Conservation (phyloP, 768 basidiomycete species). For the Tricholoma bakamatsutake region DNA sequence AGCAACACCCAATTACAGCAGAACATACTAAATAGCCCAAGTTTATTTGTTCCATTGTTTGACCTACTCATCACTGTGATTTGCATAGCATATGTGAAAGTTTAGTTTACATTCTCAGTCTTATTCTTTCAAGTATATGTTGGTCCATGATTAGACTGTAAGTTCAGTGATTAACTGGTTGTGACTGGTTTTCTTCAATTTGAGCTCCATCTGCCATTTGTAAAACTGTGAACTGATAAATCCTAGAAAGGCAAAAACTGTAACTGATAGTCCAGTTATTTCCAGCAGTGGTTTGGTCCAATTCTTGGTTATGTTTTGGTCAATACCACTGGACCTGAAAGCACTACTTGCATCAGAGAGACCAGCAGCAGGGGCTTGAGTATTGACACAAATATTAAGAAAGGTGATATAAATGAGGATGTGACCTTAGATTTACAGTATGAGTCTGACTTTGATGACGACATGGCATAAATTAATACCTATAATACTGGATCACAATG, state of each 20-base stretch:
- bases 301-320: neutral
- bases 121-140: neutral
- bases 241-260: neutral
- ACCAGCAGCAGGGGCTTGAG: no score
- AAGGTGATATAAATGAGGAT: no score
- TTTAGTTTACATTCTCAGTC: neutral
- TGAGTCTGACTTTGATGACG: no score
- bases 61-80: neutral
- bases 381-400: no score
- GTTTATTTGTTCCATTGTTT: neutral
- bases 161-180: neutral
- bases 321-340: conserved; percentile 1
- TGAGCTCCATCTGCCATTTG: neutral
- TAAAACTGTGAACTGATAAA: neutral
- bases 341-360: neutral
- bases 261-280: neutral
- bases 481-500: no score
- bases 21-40: neutral
- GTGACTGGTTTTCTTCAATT: neutral
- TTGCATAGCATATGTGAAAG: no score
- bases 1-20: neutral
- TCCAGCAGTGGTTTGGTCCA: neutral
- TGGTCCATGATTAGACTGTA: neutral
- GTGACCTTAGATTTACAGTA: no score
- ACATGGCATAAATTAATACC: no score